Percentiles rank a stretch among this genome's conserved stretches.
phyloP scores from a whole-genome alignment of 1,139 yeast genomes.

The Kodamaea alishanica region DNA sequence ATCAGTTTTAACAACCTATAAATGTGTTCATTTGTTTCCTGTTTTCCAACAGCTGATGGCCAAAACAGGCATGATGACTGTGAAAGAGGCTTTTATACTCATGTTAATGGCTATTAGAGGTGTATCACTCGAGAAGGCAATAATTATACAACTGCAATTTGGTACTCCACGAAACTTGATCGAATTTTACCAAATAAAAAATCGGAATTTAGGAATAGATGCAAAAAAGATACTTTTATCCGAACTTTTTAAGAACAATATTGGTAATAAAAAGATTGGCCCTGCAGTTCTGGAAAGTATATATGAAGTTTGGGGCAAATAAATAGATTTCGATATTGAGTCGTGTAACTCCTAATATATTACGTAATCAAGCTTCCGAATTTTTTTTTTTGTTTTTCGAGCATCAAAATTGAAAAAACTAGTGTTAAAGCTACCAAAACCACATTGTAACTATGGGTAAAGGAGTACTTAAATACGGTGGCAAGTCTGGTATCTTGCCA shows the following conservation, averaged over 20 bases:
- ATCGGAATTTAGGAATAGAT: conserved; percentile 12
- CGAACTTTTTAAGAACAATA: conserved; percentile 45
- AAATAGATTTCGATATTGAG: not conserved
- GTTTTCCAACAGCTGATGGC: conserved; percentile 68
- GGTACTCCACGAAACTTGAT: conserved; percentile 60
- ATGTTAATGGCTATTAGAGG: conserved; percentile 82
- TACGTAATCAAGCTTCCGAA: too few relatives aligned
- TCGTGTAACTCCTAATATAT: conserved; percentile 1
- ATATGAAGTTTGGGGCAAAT: conserved; percentile 58
- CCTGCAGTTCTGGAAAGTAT: conserved; percentile 57
- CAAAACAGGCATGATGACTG: conserved; percentile 67
- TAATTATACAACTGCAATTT: conserved; percentile 63
- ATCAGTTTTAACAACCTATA: conserved; percentile 20
- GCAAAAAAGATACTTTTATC: conserved; percentile 42
- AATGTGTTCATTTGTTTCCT: conserved; percentile 61
- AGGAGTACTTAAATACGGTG: conserved; percentile 49
- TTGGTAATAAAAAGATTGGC: conserved; percentile 61
- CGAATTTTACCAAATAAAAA: conserved; percentile 25
- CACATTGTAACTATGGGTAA: conserved; percentile 40
- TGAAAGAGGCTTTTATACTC: conserved; percentile 69
- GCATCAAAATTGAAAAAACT: too few relatives aligned
- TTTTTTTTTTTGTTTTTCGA: too few relatives aligned
- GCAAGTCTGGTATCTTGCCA: conserved; percentile 85
- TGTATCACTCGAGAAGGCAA: conserved; percentile 79
- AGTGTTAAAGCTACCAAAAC: conserved; percentile 14